Conservation (phyloP, 306 rosid species). For the Coriaria nepalensis region DNA sequence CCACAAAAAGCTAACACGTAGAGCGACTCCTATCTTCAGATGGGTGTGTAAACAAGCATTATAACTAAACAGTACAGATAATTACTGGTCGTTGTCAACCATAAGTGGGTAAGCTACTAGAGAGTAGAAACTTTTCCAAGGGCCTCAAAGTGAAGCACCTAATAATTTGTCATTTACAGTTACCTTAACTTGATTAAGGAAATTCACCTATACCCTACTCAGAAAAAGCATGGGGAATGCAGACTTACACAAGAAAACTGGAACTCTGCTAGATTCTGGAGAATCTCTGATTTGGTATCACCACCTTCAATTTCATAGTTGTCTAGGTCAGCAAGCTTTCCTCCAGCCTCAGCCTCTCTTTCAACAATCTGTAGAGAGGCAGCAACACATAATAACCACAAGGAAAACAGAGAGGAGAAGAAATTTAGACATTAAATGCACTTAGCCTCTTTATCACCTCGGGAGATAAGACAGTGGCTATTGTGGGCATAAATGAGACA, state of each 20-base stretch:
- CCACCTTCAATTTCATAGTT: slow-evolving; percentile 95
- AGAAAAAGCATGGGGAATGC: neutral
- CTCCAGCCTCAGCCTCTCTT: slow-evolving; percentile 82
- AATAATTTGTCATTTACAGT: no score
- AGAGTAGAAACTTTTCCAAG: no score
- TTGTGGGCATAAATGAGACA: slow-evolving; percentile 62
- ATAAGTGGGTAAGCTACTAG: no score
- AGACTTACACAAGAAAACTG: slow-evolving; percentile 93
- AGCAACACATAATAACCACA: slow-evolving; percentile 8
- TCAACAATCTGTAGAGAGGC: slow-evolving; percentile 44
- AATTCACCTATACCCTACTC: neutral
- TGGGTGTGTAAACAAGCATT: no score
- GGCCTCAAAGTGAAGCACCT: no score
- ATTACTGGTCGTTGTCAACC: no score
- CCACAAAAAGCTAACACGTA: no score
- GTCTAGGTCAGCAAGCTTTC: slow-evolving; percentile 72
- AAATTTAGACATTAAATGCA: neutral
- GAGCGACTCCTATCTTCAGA: no score
- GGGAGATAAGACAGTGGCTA: slow-evolving; percentile 70
- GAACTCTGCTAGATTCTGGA: slow-evolving; percentile 87
- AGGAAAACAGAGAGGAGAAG: slow-evolving; percentile 3
- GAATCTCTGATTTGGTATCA: slow-evolving; percentile 80
- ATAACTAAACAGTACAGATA: no score
- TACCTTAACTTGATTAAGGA: neutral
- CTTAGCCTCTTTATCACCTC: slow-evolving; percentile 40